A percentile compares a stretch with the other conserved stretches of the same genome.
Conservation (phyloP, 2,329 filamentous ascomycete genomes). For the Ophiostoma ips region DNA sequence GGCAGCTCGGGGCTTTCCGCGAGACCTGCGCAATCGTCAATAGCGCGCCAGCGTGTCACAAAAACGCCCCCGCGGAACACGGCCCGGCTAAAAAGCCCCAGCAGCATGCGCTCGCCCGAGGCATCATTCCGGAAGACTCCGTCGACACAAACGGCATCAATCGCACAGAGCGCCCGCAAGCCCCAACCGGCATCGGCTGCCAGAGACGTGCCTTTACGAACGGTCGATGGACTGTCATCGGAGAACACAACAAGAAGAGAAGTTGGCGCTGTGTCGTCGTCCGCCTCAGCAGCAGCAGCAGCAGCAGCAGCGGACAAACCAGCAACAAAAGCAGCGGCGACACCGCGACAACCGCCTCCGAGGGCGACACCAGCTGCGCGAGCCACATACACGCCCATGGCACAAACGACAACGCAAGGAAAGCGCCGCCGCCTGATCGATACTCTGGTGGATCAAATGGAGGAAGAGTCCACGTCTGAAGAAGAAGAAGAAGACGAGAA, state of each 20-base stretch:
- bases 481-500: slow-evolving; percentile 5
- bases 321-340: background rate
- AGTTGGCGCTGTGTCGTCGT: too few species aligned
- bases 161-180: background rate
- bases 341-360: background rate
- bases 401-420: slow-evolving; percentile 1
- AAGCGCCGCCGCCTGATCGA: slow-evolving; percentile 27
- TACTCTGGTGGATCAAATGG: slow-evolving; percentile 26
- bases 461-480: slow-evolving; percentile 19
- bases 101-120: background rate
- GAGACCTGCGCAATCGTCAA: background rate
- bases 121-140: slow-evolving; percentile 5
- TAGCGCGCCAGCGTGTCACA: slow-evolving; percentile 1
- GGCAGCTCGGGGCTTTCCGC: background rate
- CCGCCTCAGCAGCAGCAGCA: too few species aligned
- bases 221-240: background rate
- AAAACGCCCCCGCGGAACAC: slow-evolving; percentile 7
- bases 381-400: background rate
- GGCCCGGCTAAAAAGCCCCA: background rate
- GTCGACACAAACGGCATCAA: background rate
- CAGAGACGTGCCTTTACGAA: slow-evolving; percentile 5
- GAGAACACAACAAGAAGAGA: background rate
- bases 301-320: too few species aligned
- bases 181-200: background rate
- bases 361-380: background rate